Percentiles rank a stretch among this genome's conserved stretches.
phyloP scores from a whole-genome alignment of 306 rosid species.

The Arachis stenosperma region DNA sequence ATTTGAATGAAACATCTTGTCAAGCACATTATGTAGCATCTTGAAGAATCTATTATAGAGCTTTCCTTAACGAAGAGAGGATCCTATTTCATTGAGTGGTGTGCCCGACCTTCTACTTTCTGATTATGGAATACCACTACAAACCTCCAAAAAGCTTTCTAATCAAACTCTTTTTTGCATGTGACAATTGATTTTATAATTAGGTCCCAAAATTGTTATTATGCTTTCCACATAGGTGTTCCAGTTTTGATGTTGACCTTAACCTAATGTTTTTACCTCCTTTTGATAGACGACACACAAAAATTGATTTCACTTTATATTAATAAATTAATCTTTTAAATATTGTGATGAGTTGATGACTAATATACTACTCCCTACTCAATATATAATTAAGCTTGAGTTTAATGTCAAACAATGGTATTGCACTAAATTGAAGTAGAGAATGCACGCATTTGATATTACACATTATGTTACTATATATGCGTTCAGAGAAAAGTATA shows the following conservation, averaged over 20 bases:
- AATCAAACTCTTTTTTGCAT: slow-evolving; percentile 23
- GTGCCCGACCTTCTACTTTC: slow-evolving; percentile 17
- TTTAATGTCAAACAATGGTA: not conserved
- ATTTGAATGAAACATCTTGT: not conserved
- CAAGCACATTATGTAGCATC: slow-evolving; percentile 20
- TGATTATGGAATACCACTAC: slow-evolving; percentile 38
- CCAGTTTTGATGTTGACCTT: slow-evolving; percentile 49
- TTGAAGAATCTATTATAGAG: slow-evolving; percentile 27
- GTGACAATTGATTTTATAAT: slow-evolving; percentile 25
- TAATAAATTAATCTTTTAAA: not conserved
- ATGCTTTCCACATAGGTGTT: slow-evolving; percentile 48
- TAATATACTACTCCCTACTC: not conserved
- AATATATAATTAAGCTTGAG: not conserved
- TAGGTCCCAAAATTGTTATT: slow-evolving; percentile 31
- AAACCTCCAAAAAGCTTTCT: slow-evolving; percentile 17
- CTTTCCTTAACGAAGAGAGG: not conserved
- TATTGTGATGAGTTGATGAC: too few species aligned
- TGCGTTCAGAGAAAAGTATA: too few species aligned
- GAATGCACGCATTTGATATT: too few species aligned
- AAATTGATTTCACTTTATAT: slow-evolving; percentile 16
- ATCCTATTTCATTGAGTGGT: slow-evolving; percentile 26
- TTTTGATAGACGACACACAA: slow-evolving; percentile 17
- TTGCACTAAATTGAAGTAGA: not conserved
- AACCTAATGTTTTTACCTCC: slow-evolving; percentile 47
- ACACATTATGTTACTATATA: too few species aligned